phyloP scores from a whole-genome alignment of 192 early-diverging fungal genomes.

The Phycomyces blakesleeanus region DNA sequence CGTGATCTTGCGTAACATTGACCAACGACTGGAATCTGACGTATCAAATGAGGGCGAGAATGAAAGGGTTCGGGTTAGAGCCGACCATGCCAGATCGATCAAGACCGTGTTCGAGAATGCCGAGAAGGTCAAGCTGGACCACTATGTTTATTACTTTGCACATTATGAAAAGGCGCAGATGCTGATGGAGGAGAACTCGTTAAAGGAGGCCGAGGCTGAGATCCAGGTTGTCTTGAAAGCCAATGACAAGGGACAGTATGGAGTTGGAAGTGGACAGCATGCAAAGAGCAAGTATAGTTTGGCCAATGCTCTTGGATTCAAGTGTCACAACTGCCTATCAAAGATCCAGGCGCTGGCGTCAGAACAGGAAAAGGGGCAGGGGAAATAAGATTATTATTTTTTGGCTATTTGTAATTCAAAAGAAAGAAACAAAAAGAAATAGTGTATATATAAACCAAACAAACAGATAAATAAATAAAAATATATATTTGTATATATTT shows the following conservation, averaged over 20 bases:
- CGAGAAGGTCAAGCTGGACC: conserved; percentile 57
- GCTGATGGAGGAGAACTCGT: conserved; percentile 38
- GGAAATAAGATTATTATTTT: neutral
- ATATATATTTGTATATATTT: no score
- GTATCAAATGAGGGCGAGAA: neutral
- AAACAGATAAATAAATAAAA: no score
- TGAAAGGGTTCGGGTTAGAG: neutral
- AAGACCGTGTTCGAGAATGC: conserved; percentile 48
- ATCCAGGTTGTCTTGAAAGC: conserved; percentile 50
- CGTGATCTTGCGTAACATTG: conserved; percentile 47
- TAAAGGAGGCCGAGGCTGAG: conserved; percentile 38
- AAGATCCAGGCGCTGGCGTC: conserved; percentile 24
- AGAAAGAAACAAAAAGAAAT: no score
- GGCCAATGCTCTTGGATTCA: conserved; percentile 58
- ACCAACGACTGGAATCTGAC: conserved; percentile 21
- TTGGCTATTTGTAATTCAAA: no score
- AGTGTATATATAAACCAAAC: no score
- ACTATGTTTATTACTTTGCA: conserved; percentile 54
- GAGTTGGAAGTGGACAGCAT: conserved; percentile 32
- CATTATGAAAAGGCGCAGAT: conserved; percentile 60
- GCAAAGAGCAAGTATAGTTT: conserved; percentile 65
- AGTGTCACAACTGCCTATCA: conserved; percentile 49
- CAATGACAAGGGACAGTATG: conserved; percentile 24
- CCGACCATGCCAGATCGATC: conserved; percentile 35
- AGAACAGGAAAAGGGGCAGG: neutral